Evolutionary conservation across 1,139 yeast genomes (phyloP).

Genomic region (Diutina ranongensis): DNA sequence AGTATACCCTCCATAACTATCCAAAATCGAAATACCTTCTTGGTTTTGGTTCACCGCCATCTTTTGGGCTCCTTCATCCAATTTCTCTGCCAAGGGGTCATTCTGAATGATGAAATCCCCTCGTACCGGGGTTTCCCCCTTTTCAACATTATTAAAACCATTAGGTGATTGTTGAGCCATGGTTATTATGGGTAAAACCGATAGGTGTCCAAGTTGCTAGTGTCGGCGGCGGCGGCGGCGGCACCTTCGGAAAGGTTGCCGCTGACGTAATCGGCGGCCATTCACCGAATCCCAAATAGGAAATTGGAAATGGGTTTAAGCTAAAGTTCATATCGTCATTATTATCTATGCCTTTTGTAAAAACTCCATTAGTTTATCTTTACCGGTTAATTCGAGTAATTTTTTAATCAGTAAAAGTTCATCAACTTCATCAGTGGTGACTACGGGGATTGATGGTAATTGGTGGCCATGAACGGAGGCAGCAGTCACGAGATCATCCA

Average conservation of each 20-base stretch:
- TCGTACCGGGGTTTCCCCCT: background rate
- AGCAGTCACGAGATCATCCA: background rate
- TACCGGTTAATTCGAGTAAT: background rate
- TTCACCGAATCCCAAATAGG: background rate
- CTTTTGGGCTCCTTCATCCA: background rate
- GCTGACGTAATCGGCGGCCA: background rate
- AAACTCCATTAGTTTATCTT: conserved; percentile 1
- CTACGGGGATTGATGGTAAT: background rate
- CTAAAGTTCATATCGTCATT: conserved; percentile 1
- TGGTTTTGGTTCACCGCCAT: background rate
- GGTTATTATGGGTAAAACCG: background rate
- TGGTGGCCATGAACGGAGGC: background rate
- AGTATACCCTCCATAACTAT: background rate
- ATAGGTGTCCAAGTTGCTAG: background rate
- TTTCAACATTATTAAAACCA: background rate
- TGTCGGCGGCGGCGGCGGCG: background rate
- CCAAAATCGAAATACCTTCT: background rate
- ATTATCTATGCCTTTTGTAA: background rate
- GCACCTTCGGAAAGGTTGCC: background rate
- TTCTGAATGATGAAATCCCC: background rate
- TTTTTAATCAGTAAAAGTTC: background rate
- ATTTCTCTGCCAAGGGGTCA: background rate
- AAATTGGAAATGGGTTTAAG: background rate
- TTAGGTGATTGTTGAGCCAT: background rate
- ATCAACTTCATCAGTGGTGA: background rate